phyloP scores from a whole-genome alignment of 2,329 filamentous ascomycete species.

The Trichothecium roseum region DNA sequence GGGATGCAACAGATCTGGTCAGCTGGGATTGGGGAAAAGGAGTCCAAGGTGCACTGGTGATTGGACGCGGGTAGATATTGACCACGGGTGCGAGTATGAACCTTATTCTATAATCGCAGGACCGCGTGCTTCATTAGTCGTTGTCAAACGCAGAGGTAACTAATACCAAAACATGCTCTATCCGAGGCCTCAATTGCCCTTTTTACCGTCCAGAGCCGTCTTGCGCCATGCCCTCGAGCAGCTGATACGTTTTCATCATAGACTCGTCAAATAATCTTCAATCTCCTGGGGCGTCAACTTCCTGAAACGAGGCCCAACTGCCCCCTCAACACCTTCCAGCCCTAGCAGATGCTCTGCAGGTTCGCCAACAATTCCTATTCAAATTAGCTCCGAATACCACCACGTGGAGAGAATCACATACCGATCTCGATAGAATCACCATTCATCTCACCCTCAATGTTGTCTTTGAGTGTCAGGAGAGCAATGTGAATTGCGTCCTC shows the following conservation, averaged over 20 bases:
- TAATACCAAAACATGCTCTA: slow-evolving; percentile 15
- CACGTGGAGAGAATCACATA: slow-evolving; percentile 28
- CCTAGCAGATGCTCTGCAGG: slow-evolving; percentile 89
- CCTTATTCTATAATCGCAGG: slow-evolving; percentile 32
- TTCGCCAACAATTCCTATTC: slow-evolving; percentile 82
- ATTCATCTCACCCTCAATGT: slow-evolving; percentile 98
- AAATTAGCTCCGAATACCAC: neutral
- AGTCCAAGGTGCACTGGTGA: slow-evolving; percentile 9
- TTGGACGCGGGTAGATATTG: slow-evolving; percentile 27
- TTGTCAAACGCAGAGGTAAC: slow-evolving; percentile 11
- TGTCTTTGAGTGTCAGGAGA: slow-evolving; percentile 93
- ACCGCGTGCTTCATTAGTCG: slow-evolving; percentile 36
- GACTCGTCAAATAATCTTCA: slow-evolving; percentile 97
- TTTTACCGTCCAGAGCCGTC: neutral
- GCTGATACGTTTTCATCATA: slow-evolving; percentile 44
- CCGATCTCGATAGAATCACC: slow-evolving; percentile 97
- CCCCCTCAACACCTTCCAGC: slow-evolving; percentile 79
- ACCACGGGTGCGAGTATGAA: slow-evolving; percentile 3
- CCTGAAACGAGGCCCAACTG: slow-evolving; percentile 77
- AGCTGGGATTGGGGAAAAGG: slow-evolving; percentile 37
- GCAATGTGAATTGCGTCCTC: slow-evolving; percentile 99
- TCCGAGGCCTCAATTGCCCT: slow-evolving; percentile 27
- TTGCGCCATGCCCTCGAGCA: no score
- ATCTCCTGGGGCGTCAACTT: slow-evolving; percentile 97
- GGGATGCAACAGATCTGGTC: slow-evolving; percentile 47